phyloP scores from a whole-genome alignment of 768 basidiomycete genomes.

The Leccinum variicolor region DNA sequence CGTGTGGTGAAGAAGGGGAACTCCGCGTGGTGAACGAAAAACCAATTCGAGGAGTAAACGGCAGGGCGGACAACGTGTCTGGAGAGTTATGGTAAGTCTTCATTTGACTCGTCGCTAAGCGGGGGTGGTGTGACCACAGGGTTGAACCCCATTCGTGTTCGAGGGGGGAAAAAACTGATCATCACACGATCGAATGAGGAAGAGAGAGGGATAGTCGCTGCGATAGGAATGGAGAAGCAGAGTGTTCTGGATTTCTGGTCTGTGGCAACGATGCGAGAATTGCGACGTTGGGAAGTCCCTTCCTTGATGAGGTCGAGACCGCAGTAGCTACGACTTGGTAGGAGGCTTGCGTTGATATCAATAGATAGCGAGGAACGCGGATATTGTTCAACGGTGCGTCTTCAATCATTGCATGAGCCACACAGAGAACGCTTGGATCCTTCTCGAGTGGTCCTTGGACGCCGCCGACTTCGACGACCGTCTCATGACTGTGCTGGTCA shows the following conservation, averaged over 20 bases:
- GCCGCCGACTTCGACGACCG: conserved; percentile 13
- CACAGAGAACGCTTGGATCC: neutral
- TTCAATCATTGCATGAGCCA: neutral
- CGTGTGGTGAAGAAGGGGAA: neutral
- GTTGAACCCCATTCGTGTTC: neutral
- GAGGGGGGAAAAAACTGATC: conserved; percentile 4
- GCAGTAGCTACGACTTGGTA: neutral
- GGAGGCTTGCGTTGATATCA: too few relatives aligned
- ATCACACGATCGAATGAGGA: conserved; percentile 1
- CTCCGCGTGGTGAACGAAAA: neutral
- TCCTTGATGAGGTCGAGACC: neutral
- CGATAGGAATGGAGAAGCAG: neutral
- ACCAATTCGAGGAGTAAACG: neutral
- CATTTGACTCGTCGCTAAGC: conserved; percentile 8
- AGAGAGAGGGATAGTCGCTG: neutral
- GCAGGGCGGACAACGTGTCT: conserved; percentile 13
- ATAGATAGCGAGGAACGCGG: conserved; percentile 15
- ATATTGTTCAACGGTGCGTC: conserved; percentile 1
- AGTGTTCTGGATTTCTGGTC: neutral
- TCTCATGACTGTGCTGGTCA: neutral
- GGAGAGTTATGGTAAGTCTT: neutral
- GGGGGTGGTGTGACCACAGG: neutral
- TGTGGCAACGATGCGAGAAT: neutral
- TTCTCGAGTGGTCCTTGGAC: conserved; percentile 2
- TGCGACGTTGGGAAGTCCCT: neutral